Percentiles rank a stretch among this genome's conserved stretches.
Evolutionary conservation across 2,329 filamentous ascomycete genomes (phyloP).

Genomic region (Clarireedia paspali): DNA sequence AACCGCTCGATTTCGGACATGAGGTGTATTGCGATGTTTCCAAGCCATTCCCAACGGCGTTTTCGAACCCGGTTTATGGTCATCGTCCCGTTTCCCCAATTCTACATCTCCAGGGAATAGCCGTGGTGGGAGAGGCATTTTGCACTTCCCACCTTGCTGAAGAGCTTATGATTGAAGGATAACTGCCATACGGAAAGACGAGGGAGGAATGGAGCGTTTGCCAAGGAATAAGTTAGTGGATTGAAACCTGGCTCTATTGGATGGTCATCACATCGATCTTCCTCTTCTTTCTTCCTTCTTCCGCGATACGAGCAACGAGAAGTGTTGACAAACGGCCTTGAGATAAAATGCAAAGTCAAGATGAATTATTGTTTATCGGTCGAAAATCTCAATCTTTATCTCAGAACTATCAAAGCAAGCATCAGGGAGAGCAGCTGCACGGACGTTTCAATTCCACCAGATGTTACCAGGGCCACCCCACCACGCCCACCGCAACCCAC

Average conservation of each 20-base stretch:
- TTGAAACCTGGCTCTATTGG: background rate
- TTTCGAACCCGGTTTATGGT: conserved; percentile 38
- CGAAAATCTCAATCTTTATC: too few species aligned
- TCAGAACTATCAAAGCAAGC: background rate
- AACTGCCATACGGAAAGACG: conserved; percentile 18
- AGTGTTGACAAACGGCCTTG: background rate
- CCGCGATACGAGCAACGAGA: background rate
- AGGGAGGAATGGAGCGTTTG: background rate
- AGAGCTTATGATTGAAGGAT: conserved; percentile 15
- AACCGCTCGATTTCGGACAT: conserved; percentile 39
- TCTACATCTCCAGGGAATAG: conserved; percentile 49
- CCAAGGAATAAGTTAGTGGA: background rate
- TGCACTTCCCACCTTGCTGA: conserved; percentile 20
- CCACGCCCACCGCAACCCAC: background rate
- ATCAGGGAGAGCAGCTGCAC: background rate
- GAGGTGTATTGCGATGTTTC: conserved; percentile 30
- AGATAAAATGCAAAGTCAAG: background rate
- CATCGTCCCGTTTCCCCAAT: conserved; percentile 58
- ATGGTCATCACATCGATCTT: background rate
- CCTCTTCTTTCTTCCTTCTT: background rate
- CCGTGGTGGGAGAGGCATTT: conserved; percentile 34
- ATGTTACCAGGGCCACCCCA: background rate
- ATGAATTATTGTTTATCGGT: background rate
- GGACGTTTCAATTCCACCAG: background rate
- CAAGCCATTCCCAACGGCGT: conserved; percentile 26